phyloP scores from a whole-genome alignment of 164 flowering plant genomes.

The Warburgia ugandensis region DNA sequence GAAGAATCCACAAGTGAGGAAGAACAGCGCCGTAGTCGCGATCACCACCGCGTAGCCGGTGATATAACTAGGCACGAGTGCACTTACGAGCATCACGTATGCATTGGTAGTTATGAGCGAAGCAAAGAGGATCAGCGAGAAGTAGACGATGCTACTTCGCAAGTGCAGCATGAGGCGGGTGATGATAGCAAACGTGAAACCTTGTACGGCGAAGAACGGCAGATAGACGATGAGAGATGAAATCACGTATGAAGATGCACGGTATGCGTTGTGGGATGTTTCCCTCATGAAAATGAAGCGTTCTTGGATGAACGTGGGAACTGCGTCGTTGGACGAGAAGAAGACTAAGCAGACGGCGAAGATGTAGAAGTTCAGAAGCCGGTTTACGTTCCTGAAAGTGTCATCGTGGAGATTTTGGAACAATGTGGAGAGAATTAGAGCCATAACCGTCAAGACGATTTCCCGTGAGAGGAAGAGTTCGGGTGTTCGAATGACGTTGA shows the following conservation, averaged over 20 bases:
- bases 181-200: slow-evolving; percentile 57
- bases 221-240: slow-evolving; percentile 70
- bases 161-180: slow-evolving; percentile 37
- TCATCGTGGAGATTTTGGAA: slow-evolving; percentile 28
- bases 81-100: slow-evolving; percentile 71
- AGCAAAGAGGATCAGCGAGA: slow-evolving; percentile 61
- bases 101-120: slow-evolving; percentile 68
- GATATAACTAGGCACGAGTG: slow-evolving; percentile 64
- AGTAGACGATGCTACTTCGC: slow-evolving; percentile 26
- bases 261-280: slow-evolving; percentile 72
- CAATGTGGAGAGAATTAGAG: slow-evolving; percentile 52
- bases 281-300: slow-evolving; percentile 76
- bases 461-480: slow-evolving; percentile 76
- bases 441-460: slow-evolving; percentile 65
- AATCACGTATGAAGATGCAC: slow-evolving; percentile 64
- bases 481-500: slow-evolving; percentile 67
- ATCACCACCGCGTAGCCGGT: slow-evolving; percentile 74
- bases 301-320: slow-evolving; percentile 78
- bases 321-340: slow-evolving; percentile 78
- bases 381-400: slow-evolving; percentile 40
- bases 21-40: slow-evolving; percentile 75
- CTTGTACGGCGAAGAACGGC: slow-evolving; percentile 68
- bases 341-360: slow-evolving; percentile 69
- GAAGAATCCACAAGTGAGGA: slow-evolving; percentile 78
- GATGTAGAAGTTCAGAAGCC: slow-evolving; percentile 68